Conservation (phyloP, 768 basidiomycete species). For the Kwoniella sp. region DNA sequence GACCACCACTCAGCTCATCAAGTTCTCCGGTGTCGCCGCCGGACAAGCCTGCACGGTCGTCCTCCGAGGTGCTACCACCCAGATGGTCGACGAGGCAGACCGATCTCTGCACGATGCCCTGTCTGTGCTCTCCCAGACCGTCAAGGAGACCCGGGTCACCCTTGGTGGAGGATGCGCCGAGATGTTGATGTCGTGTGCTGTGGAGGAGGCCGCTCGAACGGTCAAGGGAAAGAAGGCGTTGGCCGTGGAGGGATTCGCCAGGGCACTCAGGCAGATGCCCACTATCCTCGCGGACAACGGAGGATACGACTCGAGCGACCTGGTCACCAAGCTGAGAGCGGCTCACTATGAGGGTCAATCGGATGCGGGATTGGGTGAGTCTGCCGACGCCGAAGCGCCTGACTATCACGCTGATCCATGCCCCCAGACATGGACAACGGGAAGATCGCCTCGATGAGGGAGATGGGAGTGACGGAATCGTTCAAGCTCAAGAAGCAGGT, state of each 20-base stretch:
- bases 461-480: conserved; percentile 87
- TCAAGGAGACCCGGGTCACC: conserved; percentile 89
- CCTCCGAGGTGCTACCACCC: conserved; percentile 90
- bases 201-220: conserved; percentile 78
- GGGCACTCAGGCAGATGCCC: conserved; percentile 85
- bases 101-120: conserved; percentile 96
- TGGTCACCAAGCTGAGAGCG: conserved; percentile 81
- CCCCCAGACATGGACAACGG: conserved; percentile 79
- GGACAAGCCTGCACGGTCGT: conserved; percentile 98
- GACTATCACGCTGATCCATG: neutral
- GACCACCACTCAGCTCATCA: conserved; percentile 69
- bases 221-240: conserved; percentile 93
- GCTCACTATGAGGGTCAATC: conserved; percentile 85
- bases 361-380: conserved; percentile 83
- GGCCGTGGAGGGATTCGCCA: conserved; percentile 84
- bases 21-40: conserved; percentile 97
- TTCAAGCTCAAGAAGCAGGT: conserved; percentile 97
- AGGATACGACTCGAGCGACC: conserved; percentile 93
- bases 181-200: conserved; percentile 94
- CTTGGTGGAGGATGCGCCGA: conserved; percentile 97
- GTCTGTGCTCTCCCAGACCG: conserved; percentile 93
- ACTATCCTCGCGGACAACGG: conserved; percentile 96
- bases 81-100: conserved; percentile 99
- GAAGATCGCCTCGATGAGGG: conserved; percentile 76
- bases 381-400: neutral